Percentiles rank a stretch among this genome's conserved stretches.
These are phyloP conservation scores for Myriosclerotinia duriaeana DNA, from an alignment of 2,329 filamentous ascomycete species.

Conservation along the genomic window DNA sequence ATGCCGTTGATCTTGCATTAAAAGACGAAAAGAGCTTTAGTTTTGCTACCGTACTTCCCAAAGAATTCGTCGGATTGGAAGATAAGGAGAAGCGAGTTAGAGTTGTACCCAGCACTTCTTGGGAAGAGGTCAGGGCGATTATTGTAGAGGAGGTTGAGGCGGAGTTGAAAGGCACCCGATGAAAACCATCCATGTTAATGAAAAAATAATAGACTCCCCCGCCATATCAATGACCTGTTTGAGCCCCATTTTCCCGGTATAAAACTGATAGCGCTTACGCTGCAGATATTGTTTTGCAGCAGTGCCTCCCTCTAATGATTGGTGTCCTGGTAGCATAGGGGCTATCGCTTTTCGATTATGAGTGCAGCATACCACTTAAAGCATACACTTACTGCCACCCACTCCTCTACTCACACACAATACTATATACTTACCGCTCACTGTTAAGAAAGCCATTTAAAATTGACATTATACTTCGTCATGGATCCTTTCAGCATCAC, in stretches of 20 bases:
- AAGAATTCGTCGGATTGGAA: slow-evolving; percentile 78
- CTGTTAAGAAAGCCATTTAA: background rate
- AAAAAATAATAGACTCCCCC: background rate
- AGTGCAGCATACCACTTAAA: background rate
- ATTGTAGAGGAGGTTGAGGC: slow-evolving; percentile 71
- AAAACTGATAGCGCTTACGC: background rate
- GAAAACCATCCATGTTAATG: slow-evolving; percentile 17
- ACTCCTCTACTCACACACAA: background rate
- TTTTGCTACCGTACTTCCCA: slow-evolving; percentile 75
- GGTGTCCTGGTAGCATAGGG: background rate
- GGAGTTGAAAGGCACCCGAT: slow-evolving; percentile 49
- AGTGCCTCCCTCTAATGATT: background rate
- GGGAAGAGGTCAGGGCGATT: slow-evolving; percentile 72
- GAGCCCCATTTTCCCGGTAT: background rate
- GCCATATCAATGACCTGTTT: background rate
- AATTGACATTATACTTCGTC: background rate
- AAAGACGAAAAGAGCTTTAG: slow-evolving; percentile 69
- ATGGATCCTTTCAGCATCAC: slow-evolving; percentile 18
- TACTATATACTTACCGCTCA: background rate
- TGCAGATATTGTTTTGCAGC: background rate
- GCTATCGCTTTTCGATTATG: too few species aligned
- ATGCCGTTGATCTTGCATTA: slow-evolving; percentile 79
- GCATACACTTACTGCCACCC: background rate
- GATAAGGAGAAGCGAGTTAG: slow-evolving; percentile 72
- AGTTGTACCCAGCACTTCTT: slow-evolving; percentile 57